These are phyloP conservation scores for Aphanomyces astaci DNA, from an alignment of 352 stramenopile genomes.

Conservation along the genomic window DNA sequence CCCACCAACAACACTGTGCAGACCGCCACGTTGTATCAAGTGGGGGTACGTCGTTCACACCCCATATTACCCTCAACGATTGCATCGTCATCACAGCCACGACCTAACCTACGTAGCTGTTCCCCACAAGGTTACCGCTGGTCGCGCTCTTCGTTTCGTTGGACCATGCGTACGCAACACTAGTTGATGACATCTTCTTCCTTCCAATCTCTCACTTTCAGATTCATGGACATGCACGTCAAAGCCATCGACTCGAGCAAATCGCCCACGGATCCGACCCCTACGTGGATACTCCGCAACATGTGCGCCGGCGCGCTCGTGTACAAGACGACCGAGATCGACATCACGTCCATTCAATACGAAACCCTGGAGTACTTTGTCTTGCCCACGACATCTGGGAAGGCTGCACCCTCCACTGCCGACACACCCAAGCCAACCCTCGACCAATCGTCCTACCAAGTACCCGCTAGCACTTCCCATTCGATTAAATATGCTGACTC, in stretches of 20 bases:
- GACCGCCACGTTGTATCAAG: slow-evolving; percentile 9
- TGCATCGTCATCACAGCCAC: too few species aligned
- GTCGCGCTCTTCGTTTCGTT: slow-evolving; percentile 13
- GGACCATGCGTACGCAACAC: background rate
- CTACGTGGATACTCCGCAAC: background rate
- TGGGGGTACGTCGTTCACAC: background rate
- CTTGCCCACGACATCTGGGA: background rate
- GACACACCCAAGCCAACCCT: background rate
- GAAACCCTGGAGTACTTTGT: slow-evolving; percentile 6
- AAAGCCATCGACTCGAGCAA: slow-evolving; percentile 13
- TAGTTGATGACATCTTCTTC: background rate
- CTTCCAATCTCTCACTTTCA: background rate
- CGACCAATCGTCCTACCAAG: background rate
- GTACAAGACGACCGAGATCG: slow-evolving; percentile 8
- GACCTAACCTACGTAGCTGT: too few species aligned
- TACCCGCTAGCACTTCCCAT: too few species aligned
- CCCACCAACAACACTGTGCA: background rate
- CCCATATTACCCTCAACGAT: background rate
- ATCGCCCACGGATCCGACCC: background rate
- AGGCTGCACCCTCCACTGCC: background rate
- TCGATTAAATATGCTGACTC: too few species aligned
- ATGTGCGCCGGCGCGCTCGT: background rate
- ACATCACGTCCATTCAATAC: slow-evolving; percentile 11
- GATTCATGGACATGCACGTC: slow-evolving; percentile 10
- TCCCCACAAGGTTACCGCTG: slow-evolving; percentile 10